Evolutionary conservation across 2,329 filamentous ascomycete species (phyloP).

Genomic region (Emergomyces orientalis): DNA sequence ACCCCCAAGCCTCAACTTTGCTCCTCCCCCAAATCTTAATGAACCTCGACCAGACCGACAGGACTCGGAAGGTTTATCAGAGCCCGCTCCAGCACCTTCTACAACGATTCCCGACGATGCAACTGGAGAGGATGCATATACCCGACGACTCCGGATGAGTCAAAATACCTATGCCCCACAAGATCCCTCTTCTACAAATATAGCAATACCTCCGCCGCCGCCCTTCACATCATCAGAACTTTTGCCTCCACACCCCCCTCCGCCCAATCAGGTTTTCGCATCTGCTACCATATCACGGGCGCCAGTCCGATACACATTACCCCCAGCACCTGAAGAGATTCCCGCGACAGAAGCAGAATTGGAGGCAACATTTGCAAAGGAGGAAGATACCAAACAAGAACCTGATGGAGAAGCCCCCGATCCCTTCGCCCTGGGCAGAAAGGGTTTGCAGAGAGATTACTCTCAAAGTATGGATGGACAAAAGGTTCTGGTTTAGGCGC

Average conservation of each 20-base stretch:
- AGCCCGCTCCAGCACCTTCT: constrained; percentile 30
- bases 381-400: constrained; percentile 26
- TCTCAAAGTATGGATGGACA: constrained; percentile 90
- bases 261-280: constrained; percentile 30
- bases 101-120: constrained; percentile 45
- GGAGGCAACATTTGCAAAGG: constrained; percentile 38
- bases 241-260: constrained; percentile 30
- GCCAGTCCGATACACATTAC: constrained; percentile 62
- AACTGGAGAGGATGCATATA: constrained; percentile 61
- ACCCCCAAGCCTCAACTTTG: constrained; percentile 42
- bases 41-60: constrained; percentile 25
- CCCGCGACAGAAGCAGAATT: constrained; percentile 46
- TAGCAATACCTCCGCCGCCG: constrained; percentile 24
- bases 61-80: constrained; percentile 11
- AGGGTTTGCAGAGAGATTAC: constrained; percentile 76
- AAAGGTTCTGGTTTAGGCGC: constrained; percentile 82
- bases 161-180: constrained; percentile 26
- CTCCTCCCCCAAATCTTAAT: constrained; percentile 41
- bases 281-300: constrained; percentile 63
- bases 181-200: constrained; percentile 20
- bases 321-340: constrained; percentile 44
- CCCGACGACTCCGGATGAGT: constrained; percentile 52
- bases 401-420: constrained; percentile 37
- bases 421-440: constrained; percentile 67
- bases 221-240: constrained; percentile 23